phyloP scores from a whole-genome alignment of 1,284 basidiomycete species.

The Cryptococcus sp. region DNA sequence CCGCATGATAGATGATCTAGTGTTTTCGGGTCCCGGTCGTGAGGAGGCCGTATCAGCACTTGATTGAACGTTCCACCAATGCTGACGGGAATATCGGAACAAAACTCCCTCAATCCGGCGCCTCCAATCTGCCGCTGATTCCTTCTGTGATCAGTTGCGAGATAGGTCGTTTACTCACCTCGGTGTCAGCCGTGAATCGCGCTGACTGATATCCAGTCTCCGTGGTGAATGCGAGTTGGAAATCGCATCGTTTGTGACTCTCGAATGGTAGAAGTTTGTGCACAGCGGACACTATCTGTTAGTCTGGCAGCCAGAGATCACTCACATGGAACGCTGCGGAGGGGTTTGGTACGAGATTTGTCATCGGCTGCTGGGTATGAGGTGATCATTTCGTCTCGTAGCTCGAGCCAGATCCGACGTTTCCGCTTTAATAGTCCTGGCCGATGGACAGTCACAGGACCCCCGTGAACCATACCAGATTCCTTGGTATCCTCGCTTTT shows the following conservation, averaged over 20 bases:
- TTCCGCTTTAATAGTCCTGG: conserved; percentile 45
- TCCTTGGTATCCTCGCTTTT: conserved; percentile 4
- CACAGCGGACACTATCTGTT: conserved; percentile 17
- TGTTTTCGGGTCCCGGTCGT: too few species aligned
- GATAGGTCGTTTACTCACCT: conserved; percentile 29
- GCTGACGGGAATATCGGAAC: conserved; percentile 36
- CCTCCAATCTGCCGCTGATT: conserved; percentile 60
- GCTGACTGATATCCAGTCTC: conserved; percentile 36
- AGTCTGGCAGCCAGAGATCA: conserved; percentile 4
- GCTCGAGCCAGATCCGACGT: conserved; percentile 61
- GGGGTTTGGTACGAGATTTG: conserved; percentile 56
- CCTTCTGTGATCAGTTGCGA: conserved; percentile 1
- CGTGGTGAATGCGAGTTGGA: conserved; percentile 48
- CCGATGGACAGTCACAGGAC: conserved; percentile 56
- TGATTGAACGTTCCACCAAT: conserved; percentile 16
- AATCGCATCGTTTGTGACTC: conserved; percentile 49
- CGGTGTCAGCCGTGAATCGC: conserved; percentile 57
- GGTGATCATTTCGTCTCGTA: conserved; percentile 59
- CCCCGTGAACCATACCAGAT: conserved; percentile 52
- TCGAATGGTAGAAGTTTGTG: conserved; percentile 52
- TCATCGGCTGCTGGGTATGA: conserved; percentile 58
- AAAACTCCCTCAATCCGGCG: conserved; percentile 53
- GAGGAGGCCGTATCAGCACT: conserved; percentile 38
- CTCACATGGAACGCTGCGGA: conserved; percentile 56
- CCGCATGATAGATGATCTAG: conserved; percentile 51